Conservation (phyloP, 139 green algal species). For the Coelastrella sp. region DNA sequence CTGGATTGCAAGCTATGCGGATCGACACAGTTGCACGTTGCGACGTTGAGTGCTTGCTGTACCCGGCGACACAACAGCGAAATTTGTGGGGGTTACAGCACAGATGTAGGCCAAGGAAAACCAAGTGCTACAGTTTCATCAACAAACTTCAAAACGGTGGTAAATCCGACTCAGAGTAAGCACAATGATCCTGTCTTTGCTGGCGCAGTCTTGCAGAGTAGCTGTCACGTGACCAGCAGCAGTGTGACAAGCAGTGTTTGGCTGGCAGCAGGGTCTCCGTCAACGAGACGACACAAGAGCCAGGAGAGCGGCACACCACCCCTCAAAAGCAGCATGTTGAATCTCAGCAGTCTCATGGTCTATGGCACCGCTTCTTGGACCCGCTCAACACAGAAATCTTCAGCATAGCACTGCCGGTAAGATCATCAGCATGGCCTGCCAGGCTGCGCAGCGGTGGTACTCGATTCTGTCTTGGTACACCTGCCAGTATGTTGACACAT, state of each 20-base stretch:
- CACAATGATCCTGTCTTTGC: neutral
- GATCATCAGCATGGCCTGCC: slow-evolving; percentile 8
- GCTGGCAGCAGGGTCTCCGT: neutral
- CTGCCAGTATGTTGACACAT: neutral
- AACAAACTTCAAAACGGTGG: neutral
- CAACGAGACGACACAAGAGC: neutral
- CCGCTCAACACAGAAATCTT: slow-evolving; percentile 63
- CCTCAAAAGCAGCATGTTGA: neutral
- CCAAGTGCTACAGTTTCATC: neutral
- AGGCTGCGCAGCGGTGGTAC: neutral
- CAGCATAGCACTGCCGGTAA: slow-evolving; percentile 66
- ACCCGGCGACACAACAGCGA: neutral
- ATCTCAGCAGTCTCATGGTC: neutral
- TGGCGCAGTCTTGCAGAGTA: neutral
- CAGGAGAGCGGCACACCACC: neutral
- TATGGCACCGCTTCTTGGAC: slow-evolving; percentile 17
- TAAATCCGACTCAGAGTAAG: neutral
- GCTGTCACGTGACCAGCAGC: neutral
- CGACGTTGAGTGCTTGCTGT: neutral
- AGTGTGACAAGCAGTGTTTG: neutral
- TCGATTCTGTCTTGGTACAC: neutral
- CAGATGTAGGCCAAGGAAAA: neutral
- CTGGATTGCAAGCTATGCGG: no score
- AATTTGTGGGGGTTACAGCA: neutral
- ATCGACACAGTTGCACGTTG: no score